Conservation (phyloP, 306 rosid genomes). For the Vigna mungo region DNA sequence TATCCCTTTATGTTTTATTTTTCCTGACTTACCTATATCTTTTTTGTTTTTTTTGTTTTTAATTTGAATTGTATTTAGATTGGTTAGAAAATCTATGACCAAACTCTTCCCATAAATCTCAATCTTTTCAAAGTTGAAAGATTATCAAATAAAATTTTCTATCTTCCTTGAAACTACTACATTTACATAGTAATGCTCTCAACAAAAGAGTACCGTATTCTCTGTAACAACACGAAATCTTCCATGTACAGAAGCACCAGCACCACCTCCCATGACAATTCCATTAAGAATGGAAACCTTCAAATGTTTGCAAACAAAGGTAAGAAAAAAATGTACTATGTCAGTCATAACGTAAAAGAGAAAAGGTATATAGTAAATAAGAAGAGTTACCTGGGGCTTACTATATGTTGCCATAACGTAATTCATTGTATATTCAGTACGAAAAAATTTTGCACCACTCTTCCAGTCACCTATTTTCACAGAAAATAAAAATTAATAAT, state of each 20-base stretch:
- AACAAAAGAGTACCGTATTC: conserved; percentile 64
- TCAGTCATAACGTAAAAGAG: conserved; percentile 30
- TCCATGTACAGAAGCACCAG: conserved; percentile 91
- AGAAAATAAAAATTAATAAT: conserved; percentile 14
- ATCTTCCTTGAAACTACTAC: background rate
- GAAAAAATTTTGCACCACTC: conserved; percentile 65
- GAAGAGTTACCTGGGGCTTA: conserved; percentile 81
- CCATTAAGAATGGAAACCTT: conserved; percentile 95
- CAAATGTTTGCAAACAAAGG: conserved; percentile 41
- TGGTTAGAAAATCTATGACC: background rate
- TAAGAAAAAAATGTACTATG: conserved; percentile 23
- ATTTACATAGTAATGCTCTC: conserved; percentile 13
- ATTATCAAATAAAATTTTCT: background rate
- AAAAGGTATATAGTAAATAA: background rate
- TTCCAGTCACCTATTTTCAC: conserved; percentile 74
- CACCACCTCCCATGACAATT: conserved; percentile 98
- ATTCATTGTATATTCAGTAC: conserved; percentile 66
- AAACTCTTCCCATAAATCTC: background rate
- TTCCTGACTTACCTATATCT: background rate
- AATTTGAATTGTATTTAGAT: background rate
- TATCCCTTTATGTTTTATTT: background rate
- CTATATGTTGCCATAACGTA: conserved; percentile 89
- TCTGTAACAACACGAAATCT: conserved; percentile 91
- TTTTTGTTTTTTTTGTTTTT: background rate
- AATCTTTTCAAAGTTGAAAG: background rate